These are phyloP conservation scores for Xylaria hypoxylon DNA, from an alignment of 2,329 filamentous ascomycete species.

Conservation along the genomic window DNA sequence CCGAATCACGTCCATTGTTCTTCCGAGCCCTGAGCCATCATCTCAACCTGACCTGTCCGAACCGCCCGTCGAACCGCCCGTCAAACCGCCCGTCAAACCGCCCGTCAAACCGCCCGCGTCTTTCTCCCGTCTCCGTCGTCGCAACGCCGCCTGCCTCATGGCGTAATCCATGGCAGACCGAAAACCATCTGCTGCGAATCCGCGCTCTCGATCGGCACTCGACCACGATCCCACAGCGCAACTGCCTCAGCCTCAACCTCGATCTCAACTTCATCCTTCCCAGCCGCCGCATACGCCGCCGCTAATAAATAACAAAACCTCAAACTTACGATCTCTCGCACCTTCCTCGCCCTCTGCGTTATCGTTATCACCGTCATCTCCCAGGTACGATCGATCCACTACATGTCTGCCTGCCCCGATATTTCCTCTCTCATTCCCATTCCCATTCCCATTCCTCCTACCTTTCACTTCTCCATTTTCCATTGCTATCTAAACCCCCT, in stretches of 20 bases:
- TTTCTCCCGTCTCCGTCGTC: slow-evolving; percentile 34
- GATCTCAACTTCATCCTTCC: not conserved
- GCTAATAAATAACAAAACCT: slow-evolving; percentile 16
- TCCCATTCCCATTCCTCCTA: not conserved
- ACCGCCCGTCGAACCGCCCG: not conserved
- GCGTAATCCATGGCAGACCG: slow-evolving; percentile 77
- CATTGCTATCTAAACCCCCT: not conserved
- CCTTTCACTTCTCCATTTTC: not conserved
- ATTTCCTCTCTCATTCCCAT: slow-evolving; percentile 7
- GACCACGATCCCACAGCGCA: slow-evolving; percentile 65
- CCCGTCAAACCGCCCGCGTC: slow-evolving; percentile 11
- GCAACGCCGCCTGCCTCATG: slow-evolving; percentile 63
- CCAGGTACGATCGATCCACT: slow-evolving; percentile 49
- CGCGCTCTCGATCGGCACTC: slow-evolving; percentile 64
- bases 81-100: slow-evolving; percentile 21
- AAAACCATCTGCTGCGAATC: slow-evolving; percentile 60
- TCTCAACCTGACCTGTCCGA: not conserved
- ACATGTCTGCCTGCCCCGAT: slow-evolving; percentile 18
- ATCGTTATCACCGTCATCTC: slow-evolving; percentile 43
- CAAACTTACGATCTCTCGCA: slow-evolving; percentile 42
- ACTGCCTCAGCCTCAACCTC: slow-evolving; percentile 53
- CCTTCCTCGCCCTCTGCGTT: slow-evolving; percentile 43
- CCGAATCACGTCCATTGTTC: slow-evolving; percentile 28
- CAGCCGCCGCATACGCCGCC: slow-evolving; percentile 23
- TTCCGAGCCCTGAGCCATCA: slow-evolving; percentile 14